Percentiles rank a stretch among this genome's conserved stretches.
Conservation (phyloP, 768 basidiomycete genomes). For the Gyrodon lividus region DNA sequence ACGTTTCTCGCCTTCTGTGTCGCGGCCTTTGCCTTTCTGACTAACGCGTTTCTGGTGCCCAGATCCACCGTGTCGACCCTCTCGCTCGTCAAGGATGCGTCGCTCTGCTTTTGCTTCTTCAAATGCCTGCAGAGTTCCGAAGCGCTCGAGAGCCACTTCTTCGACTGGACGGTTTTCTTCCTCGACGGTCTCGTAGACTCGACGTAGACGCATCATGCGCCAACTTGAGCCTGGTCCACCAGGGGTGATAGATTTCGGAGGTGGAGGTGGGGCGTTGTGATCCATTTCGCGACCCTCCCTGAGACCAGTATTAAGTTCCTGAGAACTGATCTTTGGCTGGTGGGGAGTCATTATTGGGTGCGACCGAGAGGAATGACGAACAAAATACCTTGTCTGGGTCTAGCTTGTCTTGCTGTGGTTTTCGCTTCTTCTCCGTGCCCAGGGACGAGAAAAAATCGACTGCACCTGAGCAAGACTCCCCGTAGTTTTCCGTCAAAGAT, state of each 20-base stretch:
- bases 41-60: slow-evolving; percentile 37
- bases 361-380: not conserved
- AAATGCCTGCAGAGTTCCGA: slow-evolving; percentile 81
- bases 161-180: slow-evolving; percentile 75
- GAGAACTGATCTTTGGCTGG: slow-evolving; percentile 60
- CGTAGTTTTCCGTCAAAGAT: slow-evolving; percentile 65
- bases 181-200: slow-evolving; percentile 86
- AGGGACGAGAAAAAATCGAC: slow-evolving; percentile 90
- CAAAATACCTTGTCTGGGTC: slow-evolving; percentile 67
- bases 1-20: slow-evolving; percentile 45
- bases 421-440: slow-evolving; percentile 77
- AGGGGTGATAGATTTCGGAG: slow-evolving; percentile 56
- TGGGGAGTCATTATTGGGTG: slow-evolving; percentile 15
- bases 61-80: slow-evolving; percentile 42
- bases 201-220: slow-evolving; percentile 95
- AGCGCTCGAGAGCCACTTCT: slow-evolving; percentile 84
- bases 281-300: slow-evolving; percentile 43
- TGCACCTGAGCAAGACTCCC: slow-evolving; percentile 50
- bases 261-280: slow-evolving; percentile 35
- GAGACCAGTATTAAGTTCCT: slow-evolving; percentile 62
- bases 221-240: slow-evolving; percentile 94
- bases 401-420: slow-evolving; percentile 53
- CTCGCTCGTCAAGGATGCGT: slow-evolving; percentile 80
- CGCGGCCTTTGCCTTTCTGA: slow-evolving; percentile 39
- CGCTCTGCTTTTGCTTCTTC: slow-evolving; percentile 88